Percentiles rank a stretch among this genome's conserved stretches.
Conservation (phyloP, 352 stramenopile species). For the Pythium folliculosum region DNA sequence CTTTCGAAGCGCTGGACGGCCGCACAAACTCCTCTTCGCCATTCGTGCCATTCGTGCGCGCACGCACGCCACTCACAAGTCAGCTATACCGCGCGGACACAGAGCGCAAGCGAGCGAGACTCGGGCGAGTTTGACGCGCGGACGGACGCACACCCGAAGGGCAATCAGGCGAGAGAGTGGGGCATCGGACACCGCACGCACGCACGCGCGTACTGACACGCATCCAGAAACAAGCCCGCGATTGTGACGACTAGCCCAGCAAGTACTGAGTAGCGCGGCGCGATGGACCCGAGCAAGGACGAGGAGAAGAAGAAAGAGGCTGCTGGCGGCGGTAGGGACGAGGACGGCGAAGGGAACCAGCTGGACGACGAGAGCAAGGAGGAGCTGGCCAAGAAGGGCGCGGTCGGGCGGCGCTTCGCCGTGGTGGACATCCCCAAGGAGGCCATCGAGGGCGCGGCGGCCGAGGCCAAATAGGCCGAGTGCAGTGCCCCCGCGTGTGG, state of each 20-base stretch:
- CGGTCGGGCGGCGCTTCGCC: conserved; percentile 34
- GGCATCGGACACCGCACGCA: no score
- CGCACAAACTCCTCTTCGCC: no score
- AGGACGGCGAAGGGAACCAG: conserved; percentile 25
- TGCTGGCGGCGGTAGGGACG: neutral
- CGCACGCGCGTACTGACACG: no score
- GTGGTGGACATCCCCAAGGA: conserved; percentile 34
- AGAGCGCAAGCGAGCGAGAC: neutral
- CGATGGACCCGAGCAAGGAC: conserved; percentile 32
- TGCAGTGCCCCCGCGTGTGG: neutral
- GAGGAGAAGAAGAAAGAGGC: conserved; percentile 26
- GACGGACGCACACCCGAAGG: neutral
- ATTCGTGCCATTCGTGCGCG: neutral
- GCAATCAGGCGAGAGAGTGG: neutral
- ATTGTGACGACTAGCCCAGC: no score
- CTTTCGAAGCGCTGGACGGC: neutral
- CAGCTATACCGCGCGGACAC: no score
- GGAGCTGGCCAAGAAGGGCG: conserved; percentile 34
- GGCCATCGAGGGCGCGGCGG: conserved; percentile 4
- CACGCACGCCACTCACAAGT: neutral
- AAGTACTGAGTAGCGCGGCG: neutral
- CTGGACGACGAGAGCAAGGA: conserved; percentile 31
- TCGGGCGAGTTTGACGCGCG: neutral
- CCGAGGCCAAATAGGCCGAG: conserved; percentile 23
- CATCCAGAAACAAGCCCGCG: no score